Evolutionary conservation across 2,329 filamentous ascomycete genomes (phyloP).

Genomic region (Macrophomina pseudophaseolina): DNA sequence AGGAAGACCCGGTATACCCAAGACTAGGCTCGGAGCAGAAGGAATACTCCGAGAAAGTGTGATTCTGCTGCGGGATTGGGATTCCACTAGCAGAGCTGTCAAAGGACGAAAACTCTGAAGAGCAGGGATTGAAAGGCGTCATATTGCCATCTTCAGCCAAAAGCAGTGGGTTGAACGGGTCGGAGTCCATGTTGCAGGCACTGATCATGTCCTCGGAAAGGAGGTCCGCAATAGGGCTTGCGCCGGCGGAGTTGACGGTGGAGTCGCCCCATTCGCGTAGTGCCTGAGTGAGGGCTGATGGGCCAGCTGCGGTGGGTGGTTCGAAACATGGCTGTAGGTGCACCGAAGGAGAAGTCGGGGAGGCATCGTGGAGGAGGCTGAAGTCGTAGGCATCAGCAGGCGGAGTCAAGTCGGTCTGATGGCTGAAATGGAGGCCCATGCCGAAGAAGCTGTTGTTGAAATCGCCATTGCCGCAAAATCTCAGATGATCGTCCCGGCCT

Average conservation of each 20-base stretch:
- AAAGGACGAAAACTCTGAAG: neutral
- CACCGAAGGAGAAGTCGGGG: conserved; percentile 6
- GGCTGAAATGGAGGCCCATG: conserved; percentile 5
- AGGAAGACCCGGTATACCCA: conserved; percentile 24
- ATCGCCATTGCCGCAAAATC: neutral
- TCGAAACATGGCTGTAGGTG: neutral
- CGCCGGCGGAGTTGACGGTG: neutral
- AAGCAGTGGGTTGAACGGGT: conserved; percentile 15
- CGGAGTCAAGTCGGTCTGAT: conserved; percentile 3
- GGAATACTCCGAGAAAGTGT: conserved; percentile 13
- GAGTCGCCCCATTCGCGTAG: conserved; percentile 7
- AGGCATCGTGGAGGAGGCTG: conserved; percentile 15
- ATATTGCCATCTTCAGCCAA: neutral
- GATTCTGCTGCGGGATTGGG: conserved; percentile 17
- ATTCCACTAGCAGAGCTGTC: conserved; percentile 18
- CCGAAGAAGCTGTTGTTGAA: neutral
- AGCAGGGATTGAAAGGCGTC: neutral
- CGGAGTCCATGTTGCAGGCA: conserved; percentile 12
- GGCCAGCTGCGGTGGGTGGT: neutral
- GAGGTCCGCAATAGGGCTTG: neutral
- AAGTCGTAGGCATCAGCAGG: neutral
- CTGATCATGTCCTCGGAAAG: conserved; percentile 5
- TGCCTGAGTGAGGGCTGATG: conserved; percentile 10
- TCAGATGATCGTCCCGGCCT: neutral
- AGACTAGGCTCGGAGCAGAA: conserved; percentile 22